Conservation (phyloP, 2,329 filamentous ascomycete genomes). For the Monilinia vaccinii-corymbosi region DNA sequence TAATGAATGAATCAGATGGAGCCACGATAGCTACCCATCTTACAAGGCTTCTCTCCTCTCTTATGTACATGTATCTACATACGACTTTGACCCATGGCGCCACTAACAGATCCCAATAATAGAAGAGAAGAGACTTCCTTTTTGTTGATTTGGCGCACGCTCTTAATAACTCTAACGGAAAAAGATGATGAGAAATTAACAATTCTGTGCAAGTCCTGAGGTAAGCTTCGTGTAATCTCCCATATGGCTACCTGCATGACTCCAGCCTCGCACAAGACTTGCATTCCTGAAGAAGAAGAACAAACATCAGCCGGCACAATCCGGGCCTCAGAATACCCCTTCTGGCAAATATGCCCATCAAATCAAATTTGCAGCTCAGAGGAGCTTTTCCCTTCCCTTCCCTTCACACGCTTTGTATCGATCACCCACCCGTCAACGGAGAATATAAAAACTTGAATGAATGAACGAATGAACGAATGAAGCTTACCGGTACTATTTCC, state of each 20-base stretch:
- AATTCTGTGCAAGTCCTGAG: no score
- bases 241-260: constrained; percentile 3
- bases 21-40: not conserved
- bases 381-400: not conserved
- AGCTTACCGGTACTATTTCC: not conserved
- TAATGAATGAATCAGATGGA: constrained; percentile 2
- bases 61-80: not conserved
- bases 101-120: not conserved
- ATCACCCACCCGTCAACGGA: not conserved
- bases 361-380: not conserved
- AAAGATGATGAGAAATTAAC: not conserved
- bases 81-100: not conserved
- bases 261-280: not conserved
- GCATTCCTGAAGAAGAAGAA: not conserved
- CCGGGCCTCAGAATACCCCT: not conserved
- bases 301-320: not conserved
- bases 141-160: not conserved
- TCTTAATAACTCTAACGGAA: not conserved
- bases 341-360: not conserved
- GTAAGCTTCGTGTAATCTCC: constrained; percentile 1
- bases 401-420: not conserved
- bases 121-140: not conserved
- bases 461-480: no score
- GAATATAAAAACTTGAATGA: not conserved
- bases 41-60: no score